phyloP scores from a whole-genome alignment of 495 filamentous ascomycete genomes.

The Pseudevernia furfuracea region DNA sequence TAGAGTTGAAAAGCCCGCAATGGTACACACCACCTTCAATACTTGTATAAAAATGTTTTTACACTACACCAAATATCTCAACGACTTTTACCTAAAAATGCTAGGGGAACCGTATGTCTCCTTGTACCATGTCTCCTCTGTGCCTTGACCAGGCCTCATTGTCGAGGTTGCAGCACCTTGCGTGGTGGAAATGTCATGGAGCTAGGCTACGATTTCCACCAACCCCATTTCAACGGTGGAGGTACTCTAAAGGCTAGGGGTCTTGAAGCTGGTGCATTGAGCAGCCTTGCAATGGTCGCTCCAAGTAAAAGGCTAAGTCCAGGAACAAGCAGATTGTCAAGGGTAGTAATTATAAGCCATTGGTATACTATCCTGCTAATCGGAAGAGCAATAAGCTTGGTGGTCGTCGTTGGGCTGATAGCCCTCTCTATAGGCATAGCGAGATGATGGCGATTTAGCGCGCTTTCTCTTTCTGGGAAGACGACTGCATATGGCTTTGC shows the following conservation, averaged over 20 bases:
- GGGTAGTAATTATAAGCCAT: neutral
- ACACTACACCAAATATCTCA: too few species aligned
- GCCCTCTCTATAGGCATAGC: constrained; percentile 44
- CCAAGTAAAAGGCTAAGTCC: constrained; percentile 35
- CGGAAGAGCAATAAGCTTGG: constrained; percentile 1
- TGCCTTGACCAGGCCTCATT: constrained; percentile 47
- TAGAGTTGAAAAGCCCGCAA: too few species aligned
- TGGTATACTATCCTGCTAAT: neutral
- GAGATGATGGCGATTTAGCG: constrained; percentile 51
- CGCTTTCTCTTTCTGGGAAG: constrained; percentile 39
- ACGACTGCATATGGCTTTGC: constrained; percentile 35
- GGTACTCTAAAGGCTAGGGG: constrained; percentile 40
- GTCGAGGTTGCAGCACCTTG: constrained; percentile 45
- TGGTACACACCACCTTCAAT: too few species aligned
- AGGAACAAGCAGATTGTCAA: constrained; percentile 21
- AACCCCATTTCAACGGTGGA: constrained; percentile 41
- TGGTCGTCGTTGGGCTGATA: constrained; percentile 27
- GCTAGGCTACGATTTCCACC: constrained; percentile 42
- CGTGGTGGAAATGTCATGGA: constrained; percentile 47
- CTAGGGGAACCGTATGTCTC: too few species aligned
- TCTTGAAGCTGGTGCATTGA: constrained; percentile 27
- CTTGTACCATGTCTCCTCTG: constrained; percentile 34
- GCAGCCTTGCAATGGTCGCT: constrained; percentile 25
- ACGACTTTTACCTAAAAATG: too few species aligned
- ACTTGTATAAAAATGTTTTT: too few species aligned